Conservation (phyloP, 331 rosid genomes). For the Erythrophleum ivorense region DNA sequence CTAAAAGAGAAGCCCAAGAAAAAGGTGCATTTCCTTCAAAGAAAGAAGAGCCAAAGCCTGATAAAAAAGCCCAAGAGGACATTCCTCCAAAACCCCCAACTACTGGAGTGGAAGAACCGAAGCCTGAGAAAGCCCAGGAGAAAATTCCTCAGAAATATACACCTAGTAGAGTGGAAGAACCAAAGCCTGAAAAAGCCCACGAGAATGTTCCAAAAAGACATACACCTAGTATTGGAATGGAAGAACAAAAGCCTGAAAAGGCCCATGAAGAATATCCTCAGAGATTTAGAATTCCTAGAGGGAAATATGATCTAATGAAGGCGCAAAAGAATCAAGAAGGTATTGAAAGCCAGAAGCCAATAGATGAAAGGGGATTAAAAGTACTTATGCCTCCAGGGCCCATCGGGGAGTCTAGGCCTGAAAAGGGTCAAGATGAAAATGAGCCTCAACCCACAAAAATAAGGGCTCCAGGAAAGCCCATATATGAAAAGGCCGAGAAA, state of each 20-base stretch:
- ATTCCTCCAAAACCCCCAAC: not conserved
- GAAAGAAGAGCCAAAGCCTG: not conserved
- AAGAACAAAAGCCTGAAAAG: not conserved
- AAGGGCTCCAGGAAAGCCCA: not conserved
- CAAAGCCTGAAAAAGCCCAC: not conserved
- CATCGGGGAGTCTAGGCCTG: conserved; percentile 1
- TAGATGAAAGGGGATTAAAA: not conserved
- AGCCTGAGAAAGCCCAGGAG: not conserved
- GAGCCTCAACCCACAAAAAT: not conserved
- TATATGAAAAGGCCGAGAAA: conserved; percentile 16
- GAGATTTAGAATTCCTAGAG: not conserved
- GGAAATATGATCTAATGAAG: not conserved
- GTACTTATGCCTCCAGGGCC: not conserved
- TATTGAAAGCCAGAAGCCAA: not conserved
- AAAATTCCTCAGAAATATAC: not conserved
- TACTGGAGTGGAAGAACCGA: not conserved
- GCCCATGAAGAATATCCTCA: not conserved
- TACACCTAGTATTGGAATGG: not conserved
- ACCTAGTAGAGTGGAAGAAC: not conserved
- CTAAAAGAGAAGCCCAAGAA: not conserved
- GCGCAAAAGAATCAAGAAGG: no score
- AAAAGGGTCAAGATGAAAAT: conserved; percentile 12
- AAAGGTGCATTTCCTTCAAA: not conserved
- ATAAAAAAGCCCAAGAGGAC: not conserved
- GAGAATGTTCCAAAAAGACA: not conserved